Conservation (phyloP, 2,329 filamentous ascomycete genomes). For the Aspergillus sp. region DNA sequence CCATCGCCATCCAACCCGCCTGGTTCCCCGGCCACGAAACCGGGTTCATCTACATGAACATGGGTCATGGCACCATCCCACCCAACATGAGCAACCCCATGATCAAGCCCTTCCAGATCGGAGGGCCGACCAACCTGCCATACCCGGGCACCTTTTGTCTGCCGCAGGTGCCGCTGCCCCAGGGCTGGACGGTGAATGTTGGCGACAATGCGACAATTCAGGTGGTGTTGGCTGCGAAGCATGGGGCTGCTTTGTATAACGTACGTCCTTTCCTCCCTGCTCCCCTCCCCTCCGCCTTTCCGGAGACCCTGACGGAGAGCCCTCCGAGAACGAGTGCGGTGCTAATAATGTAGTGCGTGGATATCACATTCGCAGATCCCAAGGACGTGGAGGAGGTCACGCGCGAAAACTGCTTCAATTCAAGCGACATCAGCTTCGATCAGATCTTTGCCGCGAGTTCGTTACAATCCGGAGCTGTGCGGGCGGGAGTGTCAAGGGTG, state of each 20-base stretch:
- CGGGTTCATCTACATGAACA: constrained; percentile 81
- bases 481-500: constrained; percentile 9
- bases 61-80: constrained; percentile 75
- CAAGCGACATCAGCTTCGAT: constrained; percentile 65
- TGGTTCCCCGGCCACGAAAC: constrained; percentile 87
- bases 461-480: constrained; percentile 17
- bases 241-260: constrained; percentile 75
- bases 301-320: too few relatives aligned
- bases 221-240: constrained; percentile 70
- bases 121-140: constrained; percentile 71
- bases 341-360: constrained; percentile 61
- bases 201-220: constrained; percentile 93
- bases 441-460: constrained; percentile 53
- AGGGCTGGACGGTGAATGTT: constrained; percentile 58
- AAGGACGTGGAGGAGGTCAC: constrained; percentile 69
- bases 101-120: constrained; percentile 70
- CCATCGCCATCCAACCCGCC: constrained; percentile 82
- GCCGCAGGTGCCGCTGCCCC: constrained; percentile 77
- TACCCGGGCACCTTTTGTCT: constrained; percentile 85
- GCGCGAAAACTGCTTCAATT: constrained; percentile 81
- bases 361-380: constrained; percentile 82
- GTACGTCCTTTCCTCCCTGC: constrained; percentile 46
- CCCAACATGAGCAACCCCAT: constrained; percentile 81
- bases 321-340: too few relatives aligned
- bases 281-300: background rate